Percentiles rank a stretch among this genome's conserved stretches.
Evolutionary conservation across 2,329 filamentous ascomycete genomes (phyloP).

Genomic region (Fusarium pseudocircinatum): DNA sequence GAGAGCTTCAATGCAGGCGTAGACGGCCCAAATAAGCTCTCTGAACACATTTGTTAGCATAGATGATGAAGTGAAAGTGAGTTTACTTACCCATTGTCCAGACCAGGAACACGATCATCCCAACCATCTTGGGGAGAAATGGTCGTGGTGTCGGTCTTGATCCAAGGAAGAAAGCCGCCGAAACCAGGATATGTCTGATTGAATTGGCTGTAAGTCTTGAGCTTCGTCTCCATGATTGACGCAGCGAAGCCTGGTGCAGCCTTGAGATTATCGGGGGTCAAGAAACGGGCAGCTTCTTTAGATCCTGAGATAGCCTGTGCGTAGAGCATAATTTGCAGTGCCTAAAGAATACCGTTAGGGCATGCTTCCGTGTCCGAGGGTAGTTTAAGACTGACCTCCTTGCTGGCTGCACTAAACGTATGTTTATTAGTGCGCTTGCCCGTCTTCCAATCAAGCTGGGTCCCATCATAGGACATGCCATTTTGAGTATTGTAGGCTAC

Average conservation of each 20-base stretch:
- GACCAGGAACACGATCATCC: constrained; percentile 51
- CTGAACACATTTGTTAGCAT: constrained; percentile 14
- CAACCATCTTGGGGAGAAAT: constrained; percentile 50
- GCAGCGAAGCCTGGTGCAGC: constrained; percentile 47
- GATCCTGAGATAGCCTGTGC: constrained; percentile 52
- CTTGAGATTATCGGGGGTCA: constrained; percentile 47
- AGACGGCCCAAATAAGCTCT: constrained; percentile 55
- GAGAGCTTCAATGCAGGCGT: constrained; percentile 51
- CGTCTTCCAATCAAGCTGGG: constrained; percentile 50
- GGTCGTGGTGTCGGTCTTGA: constrained; percentile 44
- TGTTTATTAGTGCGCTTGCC: constrained; percentile 49
- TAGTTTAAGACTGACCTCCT: constrained; percentile 39
- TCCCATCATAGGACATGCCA: constrained; percentile 55
- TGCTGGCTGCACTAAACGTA: constrained; percentile 52
- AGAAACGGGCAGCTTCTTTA: constrained; percentile 50
- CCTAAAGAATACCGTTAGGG: constrained; percentile 32
- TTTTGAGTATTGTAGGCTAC: constrained; percentile 53
- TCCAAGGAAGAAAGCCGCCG: constrained; percentile 54
- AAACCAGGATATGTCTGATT: constrained; percentile 54
- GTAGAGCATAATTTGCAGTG: constrained; percentile 56
- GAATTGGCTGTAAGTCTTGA: constrained; percentile 52
- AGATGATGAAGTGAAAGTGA: fast-evolving
- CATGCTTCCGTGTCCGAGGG: fast-evolving
- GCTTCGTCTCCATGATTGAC: constrained; percentile 51
- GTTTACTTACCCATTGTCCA: constrained; percentile 51